Conservation (phyloP, 177 flowering plant species). For the Vitis hybrid region DNA sequence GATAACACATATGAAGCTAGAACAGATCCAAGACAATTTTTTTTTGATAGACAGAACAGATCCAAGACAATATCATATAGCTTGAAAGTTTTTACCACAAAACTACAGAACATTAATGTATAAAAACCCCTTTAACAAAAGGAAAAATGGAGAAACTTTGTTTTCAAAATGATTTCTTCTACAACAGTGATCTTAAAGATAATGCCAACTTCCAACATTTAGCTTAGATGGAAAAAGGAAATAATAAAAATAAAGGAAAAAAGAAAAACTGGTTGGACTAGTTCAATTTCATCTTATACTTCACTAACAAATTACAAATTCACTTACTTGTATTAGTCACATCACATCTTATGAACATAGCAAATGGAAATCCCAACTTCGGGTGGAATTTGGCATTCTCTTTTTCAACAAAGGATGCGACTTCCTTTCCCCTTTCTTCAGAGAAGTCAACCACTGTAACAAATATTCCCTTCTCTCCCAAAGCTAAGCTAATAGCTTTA, state of each 20-base stretch:
- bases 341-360: slow-evolving; percentile 70
- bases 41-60: too few species aligned
- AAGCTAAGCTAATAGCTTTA: slow-evolving; percentile 74
- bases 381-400: slow-evolving; percentile 64
- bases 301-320: neutral
- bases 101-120: too few species aligned
- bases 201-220: too few species aligned
- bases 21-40: too few species aligned
- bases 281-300: neutral
- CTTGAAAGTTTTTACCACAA: too few species aligned
- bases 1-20: too few species aligned
- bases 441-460: slow-evolving; percentile 77
- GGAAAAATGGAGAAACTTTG: too few species aligned
- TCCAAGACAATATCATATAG: too few species aligned
- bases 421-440: slow-evolving; percentile 69
- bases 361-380: slow-evolving; percentile 49
- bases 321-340: slow-evolving; percentile 64
- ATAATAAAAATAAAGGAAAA: neutral
- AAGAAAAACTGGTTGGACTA: neutral
- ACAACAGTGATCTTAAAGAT: too few species aligned
- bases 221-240: neutral
- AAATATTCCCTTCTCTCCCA: slow-evolving; percentile 74
- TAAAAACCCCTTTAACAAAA: too few species aligned
- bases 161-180: too few species aligned
- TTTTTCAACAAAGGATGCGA: slow-evolving; percentile 42